Conservation (phyloP, 75 land plant genomes). For the Azolla pinnata region DNA sequence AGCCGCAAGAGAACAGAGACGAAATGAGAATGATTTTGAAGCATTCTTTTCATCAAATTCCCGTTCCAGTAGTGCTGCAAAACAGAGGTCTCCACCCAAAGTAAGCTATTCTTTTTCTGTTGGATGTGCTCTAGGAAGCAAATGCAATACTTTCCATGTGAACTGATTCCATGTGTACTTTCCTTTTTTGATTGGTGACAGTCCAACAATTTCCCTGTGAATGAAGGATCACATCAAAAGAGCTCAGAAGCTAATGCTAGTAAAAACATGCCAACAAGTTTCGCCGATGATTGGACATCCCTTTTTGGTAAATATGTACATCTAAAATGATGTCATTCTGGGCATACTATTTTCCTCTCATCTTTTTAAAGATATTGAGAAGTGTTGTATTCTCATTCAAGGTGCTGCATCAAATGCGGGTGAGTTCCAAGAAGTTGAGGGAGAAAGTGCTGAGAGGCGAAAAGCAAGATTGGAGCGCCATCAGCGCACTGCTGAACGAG, state of each 20-base stretch:
- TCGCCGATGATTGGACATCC: slow-evolving; percentile 57
- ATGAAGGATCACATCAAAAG: slow-evolving; percentile 29
- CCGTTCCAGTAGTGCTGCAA: slow-evolving; percentile 31
- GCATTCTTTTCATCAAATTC: slow-evolving; percentile 11
- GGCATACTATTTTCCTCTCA: too few species aligned
- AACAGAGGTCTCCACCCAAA: slow-evolving; percentile 25
- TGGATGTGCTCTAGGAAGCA: too few species aligned
- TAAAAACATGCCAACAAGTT: slow-evolving; percentile 53
- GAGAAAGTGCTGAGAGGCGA: slow-evolving; percentile 78
- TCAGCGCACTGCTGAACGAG: slow-evolving; percentile 60
- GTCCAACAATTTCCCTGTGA: slow-evolving; percentile 27
- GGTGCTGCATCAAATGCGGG: slow-evolving; percentile 35
- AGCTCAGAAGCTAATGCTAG: slow-evolving; percentile 29
- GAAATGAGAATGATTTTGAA: slow-evolving; percentile 18
- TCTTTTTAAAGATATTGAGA: too few species aligned
- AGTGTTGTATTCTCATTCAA: too few species aligned
- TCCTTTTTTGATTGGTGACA: slow-evolving; percentile 33
- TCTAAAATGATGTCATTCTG: too few species aligned
- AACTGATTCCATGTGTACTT: neutral
- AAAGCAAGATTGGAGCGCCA: slow-evolving; percentile 56
- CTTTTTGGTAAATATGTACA: slow-evolving; percentile 61
- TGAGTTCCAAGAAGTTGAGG: slow-evolving; percentile 77
- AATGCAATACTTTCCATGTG: too few species aligned
- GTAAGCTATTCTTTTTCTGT: slow-evolving; percentile 2
- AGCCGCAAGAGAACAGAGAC: slow-evolving; percentile 23